These are phyloP conservation scores for Sistotremastrum niveocremeum DNA, from an alignment of 768 basidiomycete genomes.

Conservation along the genomic window DNA sequence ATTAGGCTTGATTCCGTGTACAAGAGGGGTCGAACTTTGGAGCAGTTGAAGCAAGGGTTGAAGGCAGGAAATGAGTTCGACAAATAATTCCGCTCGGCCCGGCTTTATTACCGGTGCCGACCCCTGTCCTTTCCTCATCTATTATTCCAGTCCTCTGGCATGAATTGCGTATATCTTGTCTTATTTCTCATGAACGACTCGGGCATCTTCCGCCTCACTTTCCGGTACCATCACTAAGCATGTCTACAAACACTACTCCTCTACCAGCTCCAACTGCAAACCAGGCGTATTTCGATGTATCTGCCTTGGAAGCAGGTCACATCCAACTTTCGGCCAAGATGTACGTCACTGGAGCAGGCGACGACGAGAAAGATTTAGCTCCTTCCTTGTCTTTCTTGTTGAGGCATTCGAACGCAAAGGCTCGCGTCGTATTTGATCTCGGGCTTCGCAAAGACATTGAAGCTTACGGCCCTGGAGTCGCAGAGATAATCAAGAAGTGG, in stretches of 20 bases:
- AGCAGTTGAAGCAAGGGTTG: too few species aligned
- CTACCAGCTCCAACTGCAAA: slow-evolving; percentile 27
- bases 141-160: too few species aligned
- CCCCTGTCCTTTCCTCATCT: too few species aligned
- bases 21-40: too few species aligned
- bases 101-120: too few species aligned
- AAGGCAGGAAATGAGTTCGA: too few species aligned
- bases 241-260: background rate
- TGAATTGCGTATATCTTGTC: too few species aligned
- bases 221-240: too few species aligned
- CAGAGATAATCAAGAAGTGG: slow-evolving; percentile 15
- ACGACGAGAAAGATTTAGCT: slow-evolving; percentile 15
- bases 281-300: slow-evolving; percentile 41
- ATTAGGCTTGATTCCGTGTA: too few species aligned
- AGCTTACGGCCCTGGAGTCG: slow-evolving; percentile 23
- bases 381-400: slow-evolving; percentile 43
- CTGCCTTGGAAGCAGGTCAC: slow-evolving; percentile 40
- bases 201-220: too few species aligned
- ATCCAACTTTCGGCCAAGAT: slow-evolving; percentile 25
- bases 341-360: slow-evolving; percentile 22
- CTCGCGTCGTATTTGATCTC: slow-evolving; percentile 37
- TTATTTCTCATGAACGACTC: too few species aligned
- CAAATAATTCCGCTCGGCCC: too few species aligned
- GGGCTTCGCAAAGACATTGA: slow-evolving; percentile 37
- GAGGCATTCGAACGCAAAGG: slow-evolving; percentile 29